Conservation (phyloP, 192 early-diverging fungal species). For the Coemansia sp. region DNA sequence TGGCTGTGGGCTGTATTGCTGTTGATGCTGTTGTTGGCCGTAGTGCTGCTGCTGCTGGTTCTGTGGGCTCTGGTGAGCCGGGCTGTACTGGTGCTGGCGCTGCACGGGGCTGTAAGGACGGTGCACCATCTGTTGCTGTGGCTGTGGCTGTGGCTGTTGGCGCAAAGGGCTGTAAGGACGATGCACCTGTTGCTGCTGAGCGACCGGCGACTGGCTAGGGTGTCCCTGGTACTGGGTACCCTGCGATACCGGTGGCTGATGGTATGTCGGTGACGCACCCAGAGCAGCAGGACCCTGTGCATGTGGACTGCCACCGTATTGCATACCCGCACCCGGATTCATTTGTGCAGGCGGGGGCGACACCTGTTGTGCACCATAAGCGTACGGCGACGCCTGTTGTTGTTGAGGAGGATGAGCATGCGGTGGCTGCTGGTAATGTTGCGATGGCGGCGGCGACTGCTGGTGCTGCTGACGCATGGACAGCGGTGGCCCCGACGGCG, state of each 20-base stretch:
- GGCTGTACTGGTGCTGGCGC: slow-evolving; percentile 8
- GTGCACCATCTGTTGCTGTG: slow-evolving; percentile 3
- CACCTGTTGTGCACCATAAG: not conserved
- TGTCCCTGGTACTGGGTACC: not conserved
- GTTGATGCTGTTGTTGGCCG: not conserved
- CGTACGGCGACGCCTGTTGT: not conserved
- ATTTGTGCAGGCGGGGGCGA: not conserved
- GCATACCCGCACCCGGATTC: not conserved
- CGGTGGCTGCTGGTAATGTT: slow-evolving; percentile 11
- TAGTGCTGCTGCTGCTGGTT: not conserved
- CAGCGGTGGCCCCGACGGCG: slow-evolving; percentile 1
- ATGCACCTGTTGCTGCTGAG: not conserved
- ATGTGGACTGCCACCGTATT: too few species aligned
- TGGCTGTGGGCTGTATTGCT: not conserved
- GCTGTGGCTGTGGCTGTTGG: slow-evolving; percentile 8
- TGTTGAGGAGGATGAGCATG: slow-evolving; percentile 4
- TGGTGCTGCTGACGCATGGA: slow-evolving; percentile 13
- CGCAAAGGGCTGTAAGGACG: slow-evolving; percentile 3
- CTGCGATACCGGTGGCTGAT: slow-evolving; percentile 8
- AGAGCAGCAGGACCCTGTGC: not conserved
- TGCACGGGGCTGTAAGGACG: slow-evolving; percentile 1
- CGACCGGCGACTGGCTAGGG: not conserved
- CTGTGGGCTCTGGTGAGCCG: not conserved
- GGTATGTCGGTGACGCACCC: not conserved
- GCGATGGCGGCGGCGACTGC: slow-evolving; percentile 6